These are phyloP conservation scores for Pichia exigua DNA, from an alignment of 805 yeast species.

Conservation along the genomic window DNA sequence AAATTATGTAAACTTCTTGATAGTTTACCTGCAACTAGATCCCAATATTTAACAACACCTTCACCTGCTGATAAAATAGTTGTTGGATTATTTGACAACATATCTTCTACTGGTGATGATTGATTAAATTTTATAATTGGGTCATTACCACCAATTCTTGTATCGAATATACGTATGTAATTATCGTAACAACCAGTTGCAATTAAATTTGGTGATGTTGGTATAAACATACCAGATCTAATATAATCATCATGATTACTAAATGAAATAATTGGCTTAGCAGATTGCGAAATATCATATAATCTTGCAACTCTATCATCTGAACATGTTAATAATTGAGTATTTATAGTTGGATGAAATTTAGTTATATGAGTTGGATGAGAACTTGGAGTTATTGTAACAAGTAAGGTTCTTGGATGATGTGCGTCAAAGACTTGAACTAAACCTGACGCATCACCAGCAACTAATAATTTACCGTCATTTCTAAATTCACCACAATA, in stretches of 20 bases:
- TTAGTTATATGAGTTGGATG: slow-evolving; percentile 92
- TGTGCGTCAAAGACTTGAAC: slow-evolving; percentile 85
- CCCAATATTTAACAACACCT: slow-evolving; percentile 84
- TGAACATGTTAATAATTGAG: slow-evolving; percentile 76
- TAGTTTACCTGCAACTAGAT: slow-evolving; percentile 67
- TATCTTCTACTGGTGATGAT: slow-evolving; percentile 75
- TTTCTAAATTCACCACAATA: slow-evolving; percentile 84
- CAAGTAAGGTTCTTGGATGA: slow-evolving; percentile 64
- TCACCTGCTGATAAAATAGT: slow-evolving; percentile 77
- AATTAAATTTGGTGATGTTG: slow-evolving; percentile 64
- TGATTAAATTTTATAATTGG: slow-evolving; percentile 66
- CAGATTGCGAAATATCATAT: slow-evolving; percentile 77
- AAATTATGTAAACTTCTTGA: slow-evolving; percentile 74
- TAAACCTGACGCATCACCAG: slow-evolving; percentile 91
- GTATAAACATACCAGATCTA: slow-evolving; percentile 67
- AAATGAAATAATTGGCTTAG: slow-evolving; percentile 64
- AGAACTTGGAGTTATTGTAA: slow-evolving; percentile 72
- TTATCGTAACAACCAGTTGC: slow-evolving; percentile 96
- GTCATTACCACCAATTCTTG: slow-evolving; percentile 43
- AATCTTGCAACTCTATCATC: slow-evolving; percentile 84
- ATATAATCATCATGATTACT: slow-evolving; percentile 82
- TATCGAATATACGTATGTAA: slow-evolving; percentile 71
- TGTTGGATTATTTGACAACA: slow-evolving; percentile 66
- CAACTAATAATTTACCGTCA: slow-evolving; percentile 87
- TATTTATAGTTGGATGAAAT: slow-evolving; percentile 71